phyloP scores from a whole-genome alignment of 306 rosid genomes.

The Cyamopsis tetragonoloba region DNA sequence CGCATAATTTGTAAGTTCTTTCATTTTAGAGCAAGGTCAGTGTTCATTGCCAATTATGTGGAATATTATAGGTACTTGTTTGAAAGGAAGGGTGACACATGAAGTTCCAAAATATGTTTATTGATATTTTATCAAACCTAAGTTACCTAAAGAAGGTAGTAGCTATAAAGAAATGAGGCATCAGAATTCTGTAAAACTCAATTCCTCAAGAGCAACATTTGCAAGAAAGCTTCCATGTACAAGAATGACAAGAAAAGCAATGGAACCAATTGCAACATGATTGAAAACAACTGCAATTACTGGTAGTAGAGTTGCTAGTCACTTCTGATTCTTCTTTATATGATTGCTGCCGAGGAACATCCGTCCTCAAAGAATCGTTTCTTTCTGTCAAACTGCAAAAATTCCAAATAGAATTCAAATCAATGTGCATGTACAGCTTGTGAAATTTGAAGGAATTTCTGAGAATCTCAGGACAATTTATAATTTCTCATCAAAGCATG shows the following conservation, averaged over 20 bases:
- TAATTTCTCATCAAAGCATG: background rate
- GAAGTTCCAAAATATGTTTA: conserved; percentile 17
- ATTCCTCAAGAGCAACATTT: conserved; percentile 28
- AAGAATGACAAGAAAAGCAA: conserved; percentile 30
- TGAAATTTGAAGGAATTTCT: background rate
- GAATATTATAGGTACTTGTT: background rate
- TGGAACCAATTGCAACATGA: conserved; percentile 25
- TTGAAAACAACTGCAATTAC: conserved; percentile 19
- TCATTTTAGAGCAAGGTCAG: background rate
- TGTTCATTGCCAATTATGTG: background rate
- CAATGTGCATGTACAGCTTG: conserved; percentile 4
- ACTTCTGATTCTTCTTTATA: conserved; percentile 2
- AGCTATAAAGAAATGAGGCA: conserved; percentile 17
- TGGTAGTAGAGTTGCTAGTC: conserved; percentile 11
- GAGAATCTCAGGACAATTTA: background rate
- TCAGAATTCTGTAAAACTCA: conserved; percentile 23
- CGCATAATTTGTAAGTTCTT: background rate
- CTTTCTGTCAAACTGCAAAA: conserved; percentile 42
- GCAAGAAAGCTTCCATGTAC: conserved; percentile 21
- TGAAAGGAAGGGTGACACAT: conserved; percentile 13
- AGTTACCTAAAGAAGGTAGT: conserved; percentile 16
- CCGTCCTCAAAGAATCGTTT: conserved; percentile 15
- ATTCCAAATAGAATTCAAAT: conserved; percentile 22
- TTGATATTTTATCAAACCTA: conserved; percentile 25
- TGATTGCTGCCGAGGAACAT: conserved; percentile 6